Base-by-base conservation (phyloP, 1,139 yeast genomes). In the Debaryomyces sp. region DNA sequence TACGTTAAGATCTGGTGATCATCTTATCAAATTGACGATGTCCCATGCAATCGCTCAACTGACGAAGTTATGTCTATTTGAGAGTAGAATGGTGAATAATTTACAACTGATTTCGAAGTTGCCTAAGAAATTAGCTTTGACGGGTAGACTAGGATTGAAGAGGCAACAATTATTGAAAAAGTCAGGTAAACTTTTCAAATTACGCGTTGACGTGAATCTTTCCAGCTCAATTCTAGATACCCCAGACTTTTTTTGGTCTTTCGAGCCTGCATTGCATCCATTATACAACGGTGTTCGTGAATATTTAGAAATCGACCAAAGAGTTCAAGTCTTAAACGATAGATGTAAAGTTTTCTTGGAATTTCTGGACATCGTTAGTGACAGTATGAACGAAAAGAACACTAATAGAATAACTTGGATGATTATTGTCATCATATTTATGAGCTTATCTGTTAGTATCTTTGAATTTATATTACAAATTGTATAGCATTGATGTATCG, bases 1-100 rank as follows among this genome's bases (percentile, higher is more conserved):
- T 55, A 91, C 98, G 0, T 70, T 94, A 42, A 77, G 96, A 46
- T 85, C 94, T 1, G 96, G 96, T 4, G 97, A 92, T 64, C 98
- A 92, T 68, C 78, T 94, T 63, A 90, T 91, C 59, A 92, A 95
- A 63, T 73, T 94, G 49, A 89, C 98, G 8, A 83, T 94, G 82
- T 89, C 97, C 2, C 97, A 94, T 68, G 97, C 99, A 1, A 89
- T 94, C 54, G 97, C 98, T 0, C 99, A 94, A 67, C 92, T 96
- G 57, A 91, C 98, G 0, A 94, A 92, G 64, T 70, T 94, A 29
- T 88, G 96, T 38, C 72, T 94, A 47, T 94, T 94, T 68, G 99
- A 94, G 65, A 89, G 96, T 44, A 75, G 96, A 55, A 91, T 94
- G 86, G 89, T 94, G 15, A 84, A 85, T 40, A 85, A 87, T 52